A percentile compares a stretch with the other conserved stretches of the same genome.
Conservation (phyloP, 768 basidiomycete species). For the Lentinula boryana region DNA sequence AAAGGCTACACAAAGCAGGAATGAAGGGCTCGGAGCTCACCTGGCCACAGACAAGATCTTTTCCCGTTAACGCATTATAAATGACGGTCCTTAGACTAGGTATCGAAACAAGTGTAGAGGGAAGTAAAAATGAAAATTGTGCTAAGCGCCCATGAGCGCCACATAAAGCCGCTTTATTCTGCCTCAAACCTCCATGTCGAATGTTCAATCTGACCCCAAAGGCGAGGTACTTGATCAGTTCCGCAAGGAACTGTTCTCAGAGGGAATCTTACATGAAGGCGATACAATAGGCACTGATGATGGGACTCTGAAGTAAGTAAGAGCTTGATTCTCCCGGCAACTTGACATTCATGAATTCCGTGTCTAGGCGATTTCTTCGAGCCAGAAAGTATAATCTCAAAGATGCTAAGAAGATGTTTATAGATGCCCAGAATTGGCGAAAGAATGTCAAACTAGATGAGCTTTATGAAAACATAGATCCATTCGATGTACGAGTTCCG, state of each 20-base stretch:
- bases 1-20: too few relatives aligned
- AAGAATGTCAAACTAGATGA: constrained; percentile 35
- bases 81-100: not conserved
- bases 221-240: constrained; percentile 40
- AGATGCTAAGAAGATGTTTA: constrained; percentile 60
- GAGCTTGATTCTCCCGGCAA: constrained; percentile 26
- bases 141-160: not conserved
- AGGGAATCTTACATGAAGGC: constrained; percentile 52
- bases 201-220: not conserved
- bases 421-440: constrained; percentile 65
- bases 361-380: constrained; percentile 62
- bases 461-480: constrained; percentile 31
- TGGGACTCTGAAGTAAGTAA: constrained; percentile 54
- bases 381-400: constrained; percentile 60
- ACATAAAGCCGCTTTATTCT: not conserved
- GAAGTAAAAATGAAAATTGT: too few relatives aligned
- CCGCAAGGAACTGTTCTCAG: constrained; percentile 42
- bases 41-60: too few relatives aligned
- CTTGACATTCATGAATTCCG: not conserved
- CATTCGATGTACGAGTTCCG: constrained; percentile 45
- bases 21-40: too few relatives aligned
- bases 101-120: not conserved
- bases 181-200: not conserved
- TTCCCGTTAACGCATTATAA: not conserved
- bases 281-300: constrained; percentile 59